These are phyloP conservation scores for Solanum peruvianum DNA, from an alignment of 257 asterid genomes.

Conservation along the genomic window DNA sequence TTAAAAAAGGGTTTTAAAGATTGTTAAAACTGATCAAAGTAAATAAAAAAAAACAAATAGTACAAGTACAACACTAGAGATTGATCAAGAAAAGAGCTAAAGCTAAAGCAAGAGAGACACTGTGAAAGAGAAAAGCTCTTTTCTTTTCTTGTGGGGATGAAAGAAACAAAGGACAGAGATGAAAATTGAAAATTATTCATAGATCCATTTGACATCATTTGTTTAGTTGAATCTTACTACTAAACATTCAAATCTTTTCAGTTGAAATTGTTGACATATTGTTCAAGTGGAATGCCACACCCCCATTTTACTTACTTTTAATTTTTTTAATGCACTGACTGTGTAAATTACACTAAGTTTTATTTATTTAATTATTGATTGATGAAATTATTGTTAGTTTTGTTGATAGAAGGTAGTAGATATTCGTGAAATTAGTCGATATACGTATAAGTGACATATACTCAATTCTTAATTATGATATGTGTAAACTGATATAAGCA, in stretches of 20 bases:
- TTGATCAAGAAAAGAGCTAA: constrained; percentile 12
- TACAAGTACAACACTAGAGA: not conserved
- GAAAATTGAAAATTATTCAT: not conserved
- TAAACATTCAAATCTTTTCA: not conserved
- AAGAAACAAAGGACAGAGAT: not conserved
- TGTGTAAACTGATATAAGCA: too few species aligned
- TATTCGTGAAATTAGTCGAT: fast-evolving
- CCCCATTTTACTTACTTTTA: not conserved
- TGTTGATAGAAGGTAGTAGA: fast-evolving
- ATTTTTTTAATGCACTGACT: not conserved
- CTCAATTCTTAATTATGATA: not conserved
- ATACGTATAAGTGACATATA: fast-evolving
- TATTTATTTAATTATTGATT: not conserved
- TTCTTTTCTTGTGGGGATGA: not conserved
- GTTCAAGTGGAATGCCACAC: not conserved
- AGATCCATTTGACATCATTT: not conserved
- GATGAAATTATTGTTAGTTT: not conserved
- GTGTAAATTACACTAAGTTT: not conserved
- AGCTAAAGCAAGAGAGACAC: constrained; percentile 23
- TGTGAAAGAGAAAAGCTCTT: not conserved
- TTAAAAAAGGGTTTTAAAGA: constrained; percentile 6
- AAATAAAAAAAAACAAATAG: not conserved
- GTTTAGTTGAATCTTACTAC: not conserved
- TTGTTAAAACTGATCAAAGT: constrained; percentile 22
- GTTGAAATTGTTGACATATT: not conserved